These are phyloP conservation scores for Arthrobotrys conoides DNA, from an alignment of 2,329 filamentous ascomycete species.

Conservation along the genomic window DNA sequence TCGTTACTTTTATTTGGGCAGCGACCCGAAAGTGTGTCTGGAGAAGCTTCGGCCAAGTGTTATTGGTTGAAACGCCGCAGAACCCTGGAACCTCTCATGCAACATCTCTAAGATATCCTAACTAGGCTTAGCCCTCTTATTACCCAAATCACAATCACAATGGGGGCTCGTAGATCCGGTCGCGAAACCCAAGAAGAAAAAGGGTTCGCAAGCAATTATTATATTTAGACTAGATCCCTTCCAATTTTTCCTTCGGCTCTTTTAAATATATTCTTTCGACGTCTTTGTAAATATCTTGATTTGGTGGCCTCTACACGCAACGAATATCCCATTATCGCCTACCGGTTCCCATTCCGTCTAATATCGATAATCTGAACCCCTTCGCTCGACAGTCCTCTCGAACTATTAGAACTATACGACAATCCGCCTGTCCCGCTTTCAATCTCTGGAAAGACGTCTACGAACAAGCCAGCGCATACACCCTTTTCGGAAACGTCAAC, in stretches of 20 bases:
- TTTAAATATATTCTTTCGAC: constrained; percentile 13
- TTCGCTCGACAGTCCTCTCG: constrained; percentile 11
- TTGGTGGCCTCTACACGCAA: constrained; percentile 57
- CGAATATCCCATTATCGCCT: constrained; percentile 52
- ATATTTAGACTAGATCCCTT: constrained; percentile 52
- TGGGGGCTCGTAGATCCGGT: constrained; percentile 52
- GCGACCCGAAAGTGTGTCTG: constrained; percentile 13
- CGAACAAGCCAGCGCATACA: constrained; percentile 26
- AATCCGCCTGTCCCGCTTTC: neutral
- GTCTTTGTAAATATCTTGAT: constrained; percentile 26
- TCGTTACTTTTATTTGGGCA: constrained; percentile 29
- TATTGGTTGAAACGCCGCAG: constrained; percentile 14
- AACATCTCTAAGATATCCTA: constrained; percentile 36
- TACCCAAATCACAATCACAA: constrained; percentile 32
- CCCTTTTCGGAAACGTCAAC: neutral
- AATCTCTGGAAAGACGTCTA: constrained; percentile 9
- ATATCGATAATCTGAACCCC: constrained; percentile 39
- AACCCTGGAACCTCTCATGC: constrained; percentile 36
- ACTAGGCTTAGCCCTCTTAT: constrained; percentile 23
- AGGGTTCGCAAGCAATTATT: constrained; percentile 51
- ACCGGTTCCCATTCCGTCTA: constrained; percentile 33
- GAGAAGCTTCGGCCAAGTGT: constrained; percentile 48
- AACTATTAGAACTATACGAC: neutral
- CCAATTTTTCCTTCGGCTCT: constrained; percentile 10
- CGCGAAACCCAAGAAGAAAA: constrained; percentile 7